Evolutionary conservation across 2,329 filamentous ascomycete species (phyloP).

Genomic region (Parascedosporium putredinis): DNA sequence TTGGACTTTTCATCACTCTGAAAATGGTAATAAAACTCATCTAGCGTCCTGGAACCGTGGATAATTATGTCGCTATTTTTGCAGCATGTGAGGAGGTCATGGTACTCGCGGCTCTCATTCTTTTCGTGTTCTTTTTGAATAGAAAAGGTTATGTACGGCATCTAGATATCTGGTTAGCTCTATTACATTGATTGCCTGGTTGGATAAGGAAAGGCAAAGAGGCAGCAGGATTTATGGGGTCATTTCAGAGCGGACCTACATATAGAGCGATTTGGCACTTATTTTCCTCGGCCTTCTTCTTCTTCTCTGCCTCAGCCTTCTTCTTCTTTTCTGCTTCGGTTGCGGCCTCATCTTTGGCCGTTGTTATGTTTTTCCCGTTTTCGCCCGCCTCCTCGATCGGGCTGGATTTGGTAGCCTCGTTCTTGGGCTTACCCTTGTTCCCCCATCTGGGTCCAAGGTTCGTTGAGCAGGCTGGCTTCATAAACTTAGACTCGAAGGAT

Average conservation of each 20-base stretch:
- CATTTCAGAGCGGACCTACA: too few species aligned
- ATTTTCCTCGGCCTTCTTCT: background rate
- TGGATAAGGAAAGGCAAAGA: too few species aligned
- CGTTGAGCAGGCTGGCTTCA: constrained; percentile 2
- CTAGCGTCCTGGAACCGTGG: constrained; percentile 11
- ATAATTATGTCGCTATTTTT: background rate
- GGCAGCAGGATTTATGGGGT: too few species aligned
- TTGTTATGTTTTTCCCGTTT: too few species aligned
- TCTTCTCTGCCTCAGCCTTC: background rate
- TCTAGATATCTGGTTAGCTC: too few species aligned
- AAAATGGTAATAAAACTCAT: constrained; percentile 14
- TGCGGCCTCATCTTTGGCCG: too few species aligned
- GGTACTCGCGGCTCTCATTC: background rate
- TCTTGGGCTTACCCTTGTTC: background rate
- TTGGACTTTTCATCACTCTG: background rate
- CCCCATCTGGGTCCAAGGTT: background rate
- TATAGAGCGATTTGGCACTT: background rate
- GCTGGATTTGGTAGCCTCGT: background rate
- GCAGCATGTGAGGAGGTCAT: constrained; percentile 5
- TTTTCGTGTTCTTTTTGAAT: background rate
- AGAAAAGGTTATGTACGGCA: constrained; percentile 5
- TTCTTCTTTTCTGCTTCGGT: background rate
- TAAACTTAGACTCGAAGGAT: background rate
- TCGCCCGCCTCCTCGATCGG: too few species aligned
- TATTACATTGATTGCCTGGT: too few species aligned